phyloP scores from a whole-genome alignment of 805 yeast species.

The Metschnikowia koreensis region DNA sequence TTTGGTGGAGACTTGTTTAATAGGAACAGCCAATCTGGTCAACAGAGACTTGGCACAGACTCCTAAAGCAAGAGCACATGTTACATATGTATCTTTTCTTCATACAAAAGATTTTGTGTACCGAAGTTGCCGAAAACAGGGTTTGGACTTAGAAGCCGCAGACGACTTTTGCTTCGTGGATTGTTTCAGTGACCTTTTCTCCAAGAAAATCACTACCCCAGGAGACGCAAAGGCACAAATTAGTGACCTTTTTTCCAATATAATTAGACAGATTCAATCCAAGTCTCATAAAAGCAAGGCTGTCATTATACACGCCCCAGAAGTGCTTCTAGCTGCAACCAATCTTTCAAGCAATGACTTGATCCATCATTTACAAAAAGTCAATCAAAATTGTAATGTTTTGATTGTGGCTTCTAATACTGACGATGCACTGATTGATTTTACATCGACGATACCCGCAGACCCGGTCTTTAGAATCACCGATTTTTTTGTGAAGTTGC shows the following conservation, averaged over 20 bases:
- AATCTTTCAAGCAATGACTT: conserved; percentile 34
- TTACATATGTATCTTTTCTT: conserved; percentile 36
- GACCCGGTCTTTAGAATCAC: conserved; percentile 43
- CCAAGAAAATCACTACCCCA: conserved; percentile 27
- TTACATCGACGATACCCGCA: conserved; percentile 19
- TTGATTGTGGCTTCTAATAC: conserved; percentile 38
- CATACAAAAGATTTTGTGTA: conserved; percentile 32
- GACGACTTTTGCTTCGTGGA: conserved; percentile 41
- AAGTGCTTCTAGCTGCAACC: conserved; percentile 46
- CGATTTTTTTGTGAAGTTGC: conserved; percentile 46
- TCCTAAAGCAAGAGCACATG: conserved; percentile 24
- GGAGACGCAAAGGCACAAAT: conserved; percentile 17
- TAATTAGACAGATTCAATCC: conserved; percentile 13
- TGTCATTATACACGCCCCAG: conserved; percentile 48
- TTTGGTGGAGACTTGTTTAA: conserved; percentile 49
- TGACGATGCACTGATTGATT: conserved; percentile 35
- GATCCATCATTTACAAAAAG: conserved; percentile 25
- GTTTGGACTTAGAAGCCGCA: conserved; percentile 29
- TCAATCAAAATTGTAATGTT: conserved; percentile 33
- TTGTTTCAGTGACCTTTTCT: conserved; percentile 46
- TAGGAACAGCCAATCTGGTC: conserved; percentile 47
- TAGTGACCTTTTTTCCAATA: conserved; percentile 18
- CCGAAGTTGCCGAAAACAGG: conserved; percentile 39
- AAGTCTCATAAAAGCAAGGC: conserved; percentile 17
- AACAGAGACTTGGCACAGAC: conserved; percentile 25